Percentiles rank a stretch among this genome's conserved stretches.
Conservation (phyloP, 805 yeast species). For the Myxozyma monticola region DNA sequence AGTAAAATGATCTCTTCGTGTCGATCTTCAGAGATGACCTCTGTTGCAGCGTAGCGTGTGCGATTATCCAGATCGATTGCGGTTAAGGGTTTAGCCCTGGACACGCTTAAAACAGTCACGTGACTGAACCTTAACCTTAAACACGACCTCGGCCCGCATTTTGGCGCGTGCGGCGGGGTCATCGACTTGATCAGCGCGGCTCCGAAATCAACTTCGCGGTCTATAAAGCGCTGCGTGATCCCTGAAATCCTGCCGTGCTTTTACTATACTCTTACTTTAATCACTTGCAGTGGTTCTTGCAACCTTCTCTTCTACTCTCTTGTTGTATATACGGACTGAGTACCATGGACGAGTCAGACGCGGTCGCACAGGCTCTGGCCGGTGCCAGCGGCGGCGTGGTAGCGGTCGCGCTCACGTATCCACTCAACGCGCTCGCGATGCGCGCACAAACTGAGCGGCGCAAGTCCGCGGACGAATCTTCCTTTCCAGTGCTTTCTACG, state of each 20-base stretch:
- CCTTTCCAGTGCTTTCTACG: slow-evolving; percentile 16
- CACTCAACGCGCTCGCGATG: slow-evolving; percentile 82
- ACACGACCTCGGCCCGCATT: too few relatives aligned
- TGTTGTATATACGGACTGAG: background rate
- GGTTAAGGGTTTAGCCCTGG: too few relatives aligned
- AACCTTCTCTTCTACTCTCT: background rate
- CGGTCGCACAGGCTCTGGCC: slow-evolving; percentile 83
- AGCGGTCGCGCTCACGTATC: slow-evolving; percentile 84
- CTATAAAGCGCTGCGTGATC: background rate
- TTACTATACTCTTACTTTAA: background rate
- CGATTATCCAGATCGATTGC: too few relatives aligned
- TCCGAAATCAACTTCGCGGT: background rate
- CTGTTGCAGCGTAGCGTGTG: too few relatives aligned
- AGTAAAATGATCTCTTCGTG: too few relatives aligned
- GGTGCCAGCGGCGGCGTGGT: slow-evolving; percentile 94
- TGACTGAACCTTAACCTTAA: too few relatives aligned
- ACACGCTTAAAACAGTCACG: too few relatives aligned
- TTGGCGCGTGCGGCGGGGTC: too few relatives aligned
- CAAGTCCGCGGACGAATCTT: slow-evolving; percentile 4
- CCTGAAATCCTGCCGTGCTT: background rate
- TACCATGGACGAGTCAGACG: slow-evolving; percentile 18
- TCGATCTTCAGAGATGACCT: too few relatives aligned
- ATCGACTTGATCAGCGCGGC: background rate
- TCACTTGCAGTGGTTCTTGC: background rate
- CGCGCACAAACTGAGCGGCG: slow-evolving; percentile 71